Evolutionary conservation across 2,329 filamentous ascomycete species (phyloP), one percentile per base, ranked within the genome.

Genomic region (Colletotrichum melonis): DNA sequence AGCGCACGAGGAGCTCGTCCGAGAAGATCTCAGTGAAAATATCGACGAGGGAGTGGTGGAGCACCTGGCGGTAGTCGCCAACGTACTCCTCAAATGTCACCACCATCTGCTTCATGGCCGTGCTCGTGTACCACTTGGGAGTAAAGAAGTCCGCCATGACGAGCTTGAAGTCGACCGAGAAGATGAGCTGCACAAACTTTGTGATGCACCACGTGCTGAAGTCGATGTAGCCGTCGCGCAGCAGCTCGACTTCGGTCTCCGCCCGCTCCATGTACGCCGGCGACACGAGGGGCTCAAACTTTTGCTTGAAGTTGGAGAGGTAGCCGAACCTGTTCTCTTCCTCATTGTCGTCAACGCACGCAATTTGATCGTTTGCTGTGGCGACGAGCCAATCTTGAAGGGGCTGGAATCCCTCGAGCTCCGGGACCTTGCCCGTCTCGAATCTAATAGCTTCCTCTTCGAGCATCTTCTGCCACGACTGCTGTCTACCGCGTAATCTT

Each of bases 341-440:
- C 74, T 94, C 93, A 76, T 93, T 93, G 80, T 98, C 97, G 82
- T 98, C 97, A 79, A 99, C 98, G 83, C 95, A 98, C 69, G 95
- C 95, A 81, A 99, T 98, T 82, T 99, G 97, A 84, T 99, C 97
- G 84, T 99, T 99, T 77, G 97, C 97, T 70, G 97, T 95, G 58
- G 97, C 95, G 66, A 99, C 92, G 69, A 99, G 92, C 95, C 96
- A 99, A 84, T 99, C 97, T 81, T 97, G 94, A 32, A 98, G 86
- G 3, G 93, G 91, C 81, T 97, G 95, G 79, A 93, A 92, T 19
- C 91, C 89, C 66, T 93, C 90, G 9, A 91, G 82, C 62, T 92
- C 90, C 5, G 87, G 81, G 14, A 85, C 83, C 74, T 82, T 86
- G 72, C 84, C 86, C 3, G 83, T 80, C 81, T 93, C 92, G 82